A percentile compares a stretch with the other conserved stretches of the same genome.
These are phyloP conservation scores for Aureococcus anophagefferens DNA, from an alignment of 108 stramenopile species.

Conservation along the genomic window DNA sequence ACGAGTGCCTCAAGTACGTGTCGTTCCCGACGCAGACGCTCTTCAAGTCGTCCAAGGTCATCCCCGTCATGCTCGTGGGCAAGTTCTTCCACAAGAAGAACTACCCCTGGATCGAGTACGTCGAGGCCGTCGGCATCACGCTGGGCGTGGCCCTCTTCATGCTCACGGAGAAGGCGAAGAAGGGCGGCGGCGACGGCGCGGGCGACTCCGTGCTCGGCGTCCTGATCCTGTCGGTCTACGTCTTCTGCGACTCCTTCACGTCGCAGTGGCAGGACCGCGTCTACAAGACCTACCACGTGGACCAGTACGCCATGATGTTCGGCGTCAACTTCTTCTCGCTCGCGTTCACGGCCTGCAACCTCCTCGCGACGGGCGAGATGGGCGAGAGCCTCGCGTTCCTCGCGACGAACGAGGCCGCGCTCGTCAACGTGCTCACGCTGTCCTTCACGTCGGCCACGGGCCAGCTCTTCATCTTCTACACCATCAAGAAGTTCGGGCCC, in stretches of 20 bases:
- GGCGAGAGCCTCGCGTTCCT: conserved; percentile 80
- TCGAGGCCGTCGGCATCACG: conserved; percentile 80
- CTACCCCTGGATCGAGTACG: conserved; percentile 76
- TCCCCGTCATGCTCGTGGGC: conserved; percentile 99
- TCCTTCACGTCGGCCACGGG: conserved; percentile 87
- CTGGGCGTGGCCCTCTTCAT: conserved; percentile 67
- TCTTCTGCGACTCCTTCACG: conserved; percentile 93
- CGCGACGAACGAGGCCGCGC: conserved; percentile 62
- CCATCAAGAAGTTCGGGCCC: conserved; percentile 57
- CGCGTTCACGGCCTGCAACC: conserved; percentile 72
- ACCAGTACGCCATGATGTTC: conserved; percentile 97
- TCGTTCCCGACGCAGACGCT: conserved; percentile 95
- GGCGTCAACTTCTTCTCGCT: conserved; percentile 91
- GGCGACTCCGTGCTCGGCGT: conserved; percentile 56
- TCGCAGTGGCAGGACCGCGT: conserved; percentile 95
- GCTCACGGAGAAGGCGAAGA: background rate
- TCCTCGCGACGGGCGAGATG: conserved; percentile 81
- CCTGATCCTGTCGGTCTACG: conserved; percentile 79
- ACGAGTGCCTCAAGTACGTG: conserved; percentile 52
- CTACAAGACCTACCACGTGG: conserved; percentile 86
- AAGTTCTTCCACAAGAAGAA: conserved; percentile 66
- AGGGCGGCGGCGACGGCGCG: background rate
- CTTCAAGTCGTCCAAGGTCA: conserved; percentile 90
- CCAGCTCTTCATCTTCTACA: conserved; percentile 82
- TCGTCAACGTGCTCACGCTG: conserved; percentile 81